Base-by-base conservation (phyloP, 805 yeast genomes). In the Starmera caribaea region DNA sequence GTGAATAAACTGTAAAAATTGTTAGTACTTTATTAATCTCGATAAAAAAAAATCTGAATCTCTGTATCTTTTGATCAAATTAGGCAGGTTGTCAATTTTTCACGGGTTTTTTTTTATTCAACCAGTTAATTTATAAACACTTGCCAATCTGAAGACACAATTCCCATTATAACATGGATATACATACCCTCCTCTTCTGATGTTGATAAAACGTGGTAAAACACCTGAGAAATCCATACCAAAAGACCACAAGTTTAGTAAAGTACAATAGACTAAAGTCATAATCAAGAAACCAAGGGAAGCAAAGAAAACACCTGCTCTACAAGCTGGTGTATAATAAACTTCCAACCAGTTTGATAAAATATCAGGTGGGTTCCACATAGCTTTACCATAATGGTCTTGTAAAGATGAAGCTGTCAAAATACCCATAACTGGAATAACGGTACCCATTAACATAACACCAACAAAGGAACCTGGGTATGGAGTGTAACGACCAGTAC, bases 271-370 rank as follows among this genome's bases (percentile, higher is more conserved):
- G 11, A 30, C 32, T 14, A 63, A 31, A 34, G 63, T 66, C n/a
- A 65, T 55, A 6, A 58, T 37, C 31, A 57, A 44, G 45, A 64
- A 64, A 2, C 58, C 51, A 16, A 58, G 42, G 1, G 65, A 54
- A 9, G 61, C 57, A 44, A 68, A 73, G 50, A 73, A 71, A 2
- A 70, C 68, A 8, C 68, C 78, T 24, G 73, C 74, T 40, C 79
- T 61, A 13, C 66, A 54, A 34, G 52, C 57, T 16, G 64, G 46
- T 14, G 58, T 48, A 44, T 69, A 66, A 39, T 55, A 50, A 34
- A 66, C 61, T 9, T 56, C 41, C 41, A 71, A 34, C 74, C 74
- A 70, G 45, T 54, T 51, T 38, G 53, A 47, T 40, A 62, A 56
- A 36, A 68, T 57, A 34, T 59, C 61, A 42, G 63, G 63, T 4